phyloP scores from a whole-genome alignment of 805 yeast genomes.

The Barnettozyma sp. region DNA sequence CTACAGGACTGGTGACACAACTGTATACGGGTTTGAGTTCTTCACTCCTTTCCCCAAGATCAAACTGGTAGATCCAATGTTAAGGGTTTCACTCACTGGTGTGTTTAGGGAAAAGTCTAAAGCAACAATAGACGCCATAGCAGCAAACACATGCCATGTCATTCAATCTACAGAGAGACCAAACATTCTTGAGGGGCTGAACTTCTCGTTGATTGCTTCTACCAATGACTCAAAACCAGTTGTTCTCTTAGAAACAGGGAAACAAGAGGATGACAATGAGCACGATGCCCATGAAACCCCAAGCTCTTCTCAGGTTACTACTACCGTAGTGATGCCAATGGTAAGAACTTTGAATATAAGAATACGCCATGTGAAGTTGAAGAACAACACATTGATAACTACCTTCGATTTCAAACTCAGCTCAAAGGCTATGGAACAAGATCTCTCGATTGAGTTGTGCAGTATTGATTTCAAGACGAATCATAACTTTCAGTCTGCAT shows the following conservation, averaged over 20 bases:
- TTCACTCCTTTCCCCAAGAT: slow-evolving; percentile 21
- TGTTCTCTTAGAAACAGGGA: slow-evolving; percentile 15
- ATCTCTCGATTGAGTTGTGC: slow-evolving; percentile 13
- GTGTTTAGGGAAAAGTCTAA: no score
- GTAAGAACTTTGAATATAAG: slow-evolving; percentile 37
- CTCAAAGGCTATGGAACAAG: slow-evolving; percentile 29
- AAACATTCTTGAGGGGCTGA: slow-evolving; percentile 17
- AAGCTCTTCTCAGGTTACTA: neutral
- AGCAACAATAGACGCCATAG: neutral
- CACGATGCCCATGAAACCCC: no score
- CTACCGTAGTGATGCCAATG: slow-evolving; percentile 21
- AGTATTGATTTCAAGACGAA: slow-evolving; percentile 16
- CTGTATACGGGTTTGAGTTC: slow-evolving; percentile 12
- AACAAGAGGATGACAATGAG: slow-evolving; percentile 16
- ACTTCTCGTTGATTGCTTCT: slow-evolving; percentile 6
- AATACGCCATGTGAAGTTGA: slow-evolving; percentile 41
- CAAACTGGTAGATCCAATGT: slow-evolving; percentile 15
- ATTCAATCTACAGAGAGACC: slow-evolving; percentile 19
- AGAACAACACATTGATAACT: slow-evolving; percentile 40
- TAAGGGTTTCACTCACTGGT: slow-evolving; percentile 7
- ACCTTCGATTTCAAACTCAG: slow-evolving; percentile 43
- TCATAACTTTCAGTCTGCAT: slow-evolving; percentile 17
- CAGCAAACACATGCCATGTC: neutral
- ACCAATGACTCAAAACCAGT: slow-evolving; percentile 3
- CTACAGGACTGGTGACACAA: neutral